Evolutionary conservation across 2,329 filamentous ascomycete species (phyloP).

Genomic region (Kalmusia sp.): DNA sequence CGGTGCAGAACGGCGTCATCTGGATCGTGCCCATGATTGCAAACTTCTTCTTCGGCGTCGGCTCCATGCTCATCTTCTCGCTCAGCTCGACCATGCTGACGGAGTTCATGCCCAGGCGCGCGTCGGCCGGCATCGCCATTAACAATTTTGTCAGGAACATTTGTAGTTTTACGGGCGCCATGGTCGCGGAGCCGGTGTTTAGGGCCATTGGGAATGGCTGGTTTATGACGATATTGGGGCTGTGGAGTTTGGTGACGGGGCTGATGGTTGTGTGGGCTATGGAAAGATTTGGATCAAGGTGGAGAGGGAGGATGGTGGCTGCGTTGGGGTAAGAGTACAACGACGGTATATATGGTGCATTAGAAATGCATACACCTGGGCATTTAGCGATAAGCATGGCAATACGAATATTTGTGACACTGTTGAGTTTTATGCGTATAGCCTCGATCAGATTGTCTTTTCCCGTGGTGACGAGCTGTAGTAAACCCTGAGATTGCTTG

Average conservation of each 20-base stretch:
- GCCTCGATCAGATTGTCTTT: no score
- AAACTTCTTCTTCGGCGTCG: slow-evolving; percentile 51
- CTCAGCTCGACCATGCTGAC: slow-evolving; percentile 50
- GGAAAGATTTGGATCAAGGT: slow-evolving; percentile 65
- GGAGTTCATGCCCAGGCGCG: slow-evolving; percentile 48
- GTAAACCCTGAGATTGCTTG: no score
- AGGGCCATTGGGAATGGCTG: slow-evolving; percentile 48
- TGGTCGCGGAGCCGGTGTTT: slow-evolving; percentile 46
- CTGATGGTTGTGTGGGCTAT: slow-evolving; percentile 65
- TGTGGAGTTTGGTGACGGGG: slow-evolving; percentile 54
- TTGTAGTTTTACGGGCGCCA: slow-evolving; percentile 44
- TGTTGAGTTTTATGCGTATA: neutral
- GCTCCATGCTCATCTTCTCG: slow-evolving; percentile 48
- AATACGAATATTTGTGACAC: no score
- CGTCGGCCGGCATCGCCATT: slow-evolving; percentile 46
- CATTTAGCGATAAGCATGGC: neutral
- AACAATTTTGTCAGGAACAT: slow-evolving; percentile 51
- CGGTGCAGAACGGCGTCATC: slow-evolving; percentile 36
- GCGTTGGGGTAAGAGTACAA: slow-evolving; percentile 28
- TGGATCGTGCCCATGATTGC: slow-evolving; percentile 47
- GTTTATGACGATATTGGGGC: slow-evolving; percentile 49
- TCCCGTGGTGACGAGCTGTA: no score
- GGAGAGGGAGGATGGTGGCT: slow-evolving; percentile 69
- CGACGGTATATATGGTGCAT: neutral
- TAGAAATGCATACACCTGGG: neutral